Evolutionary conservation across 805 yeast species (phyloP).

Genomic region (Candida vaughaniae): DNA sequence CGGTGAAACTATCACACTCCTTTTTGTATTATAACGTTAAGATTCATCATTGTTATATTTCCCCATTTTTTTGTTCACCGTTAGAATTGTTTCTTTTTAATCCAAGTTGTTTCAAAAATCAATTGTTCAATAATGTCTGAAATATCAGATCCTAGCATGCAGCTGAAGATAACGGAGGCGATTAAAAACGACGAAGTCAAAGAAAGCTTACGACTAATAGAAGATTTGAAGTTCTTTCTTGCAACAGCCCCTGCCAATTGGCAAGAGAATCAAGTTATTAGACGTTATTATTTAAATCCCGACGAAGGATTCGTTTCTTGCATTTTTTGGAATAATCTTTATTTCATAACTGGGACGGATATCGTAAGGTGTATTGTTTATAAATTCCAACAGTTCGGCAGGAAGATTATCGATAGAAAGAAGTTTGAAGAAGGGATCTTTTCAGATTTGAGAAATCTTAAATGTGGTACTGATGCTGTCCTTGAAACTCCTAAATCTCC

Average conservation of each 20-base stretch:
- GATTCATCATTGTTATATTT: too few relatives aligned
- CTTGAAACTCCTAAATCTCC: conserved; percentile 84
- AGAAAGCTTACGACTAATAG: conserved; percentile 62
- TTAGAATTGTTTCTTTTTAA: too few relatives aligned
- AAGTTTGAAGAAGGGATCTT: conserved; percentile 97
- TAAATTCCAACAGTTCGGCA: conserved; percentile 86
- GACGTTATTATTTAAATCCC: conserved; percentile 80
- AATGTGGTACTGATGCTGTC: conserved; percentile 83
- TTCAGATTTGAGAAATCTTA: conserved; percentile 82
- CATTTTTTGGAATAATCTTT: conserved; percentile 86
- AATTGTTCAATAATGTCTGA: conserved; percentile 4
- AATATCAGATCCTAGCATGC: conserved; percentile 2
- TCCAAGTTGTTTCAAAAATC: background rate
- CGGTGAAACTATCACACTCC: background rate
- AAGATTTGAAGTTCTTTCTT: conserved; percentile 79
- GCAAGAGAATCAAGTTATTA: conserved; percentile 83
- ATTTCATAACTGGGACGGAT: conserved; percentile 93
- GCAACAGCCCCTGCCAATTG: conserved; percentile 95
- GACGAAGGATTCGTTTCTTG: conserved; percentile 93
- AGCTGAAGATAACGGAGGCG: conserved; percentile 5
- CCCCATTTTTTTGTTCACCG: too few relatives aligned
- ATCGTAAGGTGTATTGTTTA: conserved; percentile 89
- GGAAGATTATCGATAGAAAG: conserved; percentile 79
- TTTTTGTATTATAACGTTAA: background rate
- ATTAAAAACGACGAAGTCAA: conserved; percentile 13